A percentile compares a stretch with the other conserved stretches of the same genome.
These are phyloP conservation scores for Pyrenophora graminea DNA, from an alignment of 2,329 filamentous ascomycete species.

Conservation along the genomic window DNA sequence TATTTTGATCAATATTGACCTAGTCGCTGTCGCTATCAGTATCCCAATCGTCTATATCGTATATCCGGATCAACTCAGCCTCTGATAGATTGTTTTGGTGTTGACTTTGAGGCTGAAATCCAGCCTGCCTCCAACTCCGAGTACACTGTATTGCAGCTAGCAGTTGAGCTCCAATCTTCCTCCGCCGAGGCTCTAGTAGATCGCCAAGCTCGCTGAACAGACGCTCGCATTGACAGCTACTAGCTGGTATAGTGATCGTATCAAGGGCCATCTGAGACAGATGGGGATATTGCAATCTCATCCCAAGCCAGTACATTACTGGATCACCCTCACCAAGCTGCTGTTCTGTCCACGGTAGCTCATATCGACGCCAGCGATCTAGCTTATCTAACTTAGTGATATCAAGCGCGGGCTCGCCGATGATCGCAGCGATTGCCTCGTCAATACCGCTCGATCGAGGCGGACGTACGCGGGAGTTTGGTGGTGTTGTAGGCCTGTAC, in stretches of 20 bases:
- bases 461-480: no score
- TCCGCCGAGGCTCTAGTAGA: not conserved
- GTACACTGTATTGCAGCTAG: no score
- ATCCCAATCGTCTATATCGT: not conserved
- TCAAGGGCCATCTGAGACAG: not conserved
- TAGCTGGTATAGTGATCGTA: constrained; percentile 2
- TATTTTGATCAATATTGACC: no score
- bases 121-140: no score
- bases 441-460: not conserved
- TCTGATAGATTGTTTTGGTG: no score
- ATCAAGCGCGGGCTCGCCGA: not conserved
- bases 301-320: not conserved
- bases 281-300: not conserved
- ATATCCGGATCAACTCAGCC: not conserved
- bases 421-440: not conserved
- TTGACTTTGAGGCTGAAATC: no score
- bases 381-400: not conserved
- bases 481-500: no score
- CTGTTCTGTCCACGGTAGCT: not conserved
- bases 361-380: not conserved
- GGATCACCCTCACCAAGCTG: not conserved
- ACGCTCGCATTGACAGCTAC: not conserved
- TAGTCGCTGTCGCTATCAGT: not conserved
- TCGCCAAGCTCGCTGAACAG: constrained; percentile 8
- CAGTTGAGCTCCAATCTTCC: no score